phyloP scores from a whole-genome alignment of 352 stramenopile genomes.

The Globisporangium cederbergense region DNA sequence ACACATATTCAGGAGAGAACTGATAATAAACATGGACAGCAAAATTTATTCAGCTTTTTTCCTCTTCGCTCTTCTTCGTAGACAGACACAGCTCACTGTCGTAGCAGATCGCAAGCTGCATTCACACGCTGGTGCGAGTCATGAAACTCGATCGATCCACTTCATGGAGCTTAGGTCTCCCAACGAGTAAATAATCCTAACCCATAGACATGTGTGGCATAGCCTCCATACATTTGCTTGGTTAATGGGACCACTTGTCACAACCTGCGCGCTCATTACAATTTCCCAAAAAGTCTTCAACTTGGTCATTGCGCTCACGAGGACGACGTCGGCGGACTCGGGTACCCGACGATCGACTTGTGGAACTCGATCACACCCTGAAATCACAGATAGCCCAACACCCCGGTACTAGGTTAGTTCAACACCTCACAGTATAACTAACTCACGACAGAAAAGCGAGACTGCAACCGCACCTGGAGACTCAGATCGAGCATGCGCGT shows the following conservation, averaged over 20 bases:
- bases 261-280: neutral
- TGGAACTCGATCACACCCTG: constrained; percentile 75
- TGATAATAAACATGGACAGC: neutral
- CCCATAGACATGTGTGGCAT: too few species aligned
- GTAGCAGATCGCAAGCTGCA: too few species aligned
- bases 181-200: too few species aligned
- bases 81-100: too few species aligned
- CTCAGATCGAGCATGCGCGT: constrained; percentile 69
- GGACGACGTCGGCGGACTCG: constrained; percentile 28
- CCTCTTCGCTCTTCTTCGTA: too few species aligned
- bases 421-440: neutral
- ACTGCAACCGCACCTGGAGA: constrained; percentile 42
- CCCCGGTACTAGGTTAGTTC: neutral
- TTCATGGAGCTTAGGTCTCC: too few species aligned
- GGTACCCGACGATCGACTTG: constrained; percentile 47
- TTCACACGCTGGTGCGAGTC: too few species aligned
- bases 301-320: constrained; percentile 12
- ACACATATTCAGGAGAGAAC: neutral
- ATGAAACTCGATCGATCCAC: too few species aligned
- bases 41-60: neutral
- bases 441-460: too few species aligned
- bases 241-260: too few species aligned
- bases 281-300: neutral
- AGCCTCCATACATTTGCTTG: too few species aligned
- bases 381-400: neutral